These are phyloP conservation scores for Trifolium repens DNA, from an alignment of 306 rosid genomes.

Conservation along the genomic window DNA sequence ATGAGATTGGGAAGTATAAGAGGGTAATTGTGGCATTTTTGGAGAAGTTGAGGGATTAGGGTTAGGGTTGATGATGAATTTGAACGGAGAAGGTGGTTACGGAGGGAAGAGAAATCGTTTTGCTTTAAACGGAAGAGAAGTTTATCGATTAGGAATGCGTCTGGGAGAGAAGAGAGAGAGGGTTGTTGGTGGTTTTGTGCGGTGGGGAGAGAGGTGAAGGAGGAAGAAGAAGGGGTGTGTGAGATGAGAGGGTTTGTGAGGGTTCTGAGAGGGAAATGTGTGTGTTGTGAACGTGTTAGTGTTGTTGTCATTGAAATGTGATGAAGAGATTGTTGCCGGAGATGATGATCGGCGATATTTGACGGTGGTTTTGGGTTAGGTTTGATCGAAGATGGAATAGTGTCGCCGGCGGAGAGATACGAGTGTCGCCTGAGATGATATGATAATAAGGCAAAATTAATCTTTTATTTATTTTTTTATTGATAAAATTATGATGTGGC, in stretches of 20 bases:
- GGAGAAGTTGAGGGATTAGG: slow-evolving; percentile 57
- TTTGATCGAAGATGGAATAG: not conserved
- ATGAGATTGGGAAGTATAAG: slow-evolving; percentile 48
- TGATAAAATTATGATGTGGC: too few relatives aligned
- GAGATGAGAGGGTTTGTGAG: slow-evolving; percentile 1
- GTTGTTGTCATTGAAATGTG: not conserved
- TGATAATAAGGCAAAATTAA: too few relatives aligned
- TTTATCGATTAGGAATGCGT: slow-evolving; percentile 61
- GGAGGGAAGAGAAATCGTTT: slow-evolving; percentile 46
- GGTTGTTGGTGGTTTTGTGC: not conserved
- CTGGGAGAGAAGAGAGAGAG: slow-evolving; percentile 37
- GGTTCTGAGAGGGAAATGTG: not conserved
- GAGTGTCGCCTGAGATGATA: too few relatives aligned
- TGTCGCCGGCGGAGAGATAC: not conserved
- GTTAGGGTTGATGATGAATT: slow-evolving; percentile 42
- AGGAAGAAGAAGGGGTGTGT: not conserved
- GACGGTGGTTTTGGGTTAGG: not conserved
- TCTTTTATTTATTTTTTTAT: too few relatives aligned
- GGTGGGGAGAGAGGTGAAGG: slow-evolving; percentile 1
- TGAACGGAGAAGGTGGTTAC: slow-evolving; percentile 48
- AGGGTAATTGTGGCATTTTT: slow-evolving; percentile 51
- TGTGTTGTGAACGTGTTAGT: not conserved
- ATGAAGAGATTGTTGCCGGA: not conserved
- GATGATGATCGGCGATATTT: not conserved
- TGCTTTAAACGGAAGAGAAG: slow-evolving; percentile 61